These are phyloP conservation scores for Cornus kousa DNA, from an alignment of 148 eudicot genomes.

Conservation along the genomic window DNA sequence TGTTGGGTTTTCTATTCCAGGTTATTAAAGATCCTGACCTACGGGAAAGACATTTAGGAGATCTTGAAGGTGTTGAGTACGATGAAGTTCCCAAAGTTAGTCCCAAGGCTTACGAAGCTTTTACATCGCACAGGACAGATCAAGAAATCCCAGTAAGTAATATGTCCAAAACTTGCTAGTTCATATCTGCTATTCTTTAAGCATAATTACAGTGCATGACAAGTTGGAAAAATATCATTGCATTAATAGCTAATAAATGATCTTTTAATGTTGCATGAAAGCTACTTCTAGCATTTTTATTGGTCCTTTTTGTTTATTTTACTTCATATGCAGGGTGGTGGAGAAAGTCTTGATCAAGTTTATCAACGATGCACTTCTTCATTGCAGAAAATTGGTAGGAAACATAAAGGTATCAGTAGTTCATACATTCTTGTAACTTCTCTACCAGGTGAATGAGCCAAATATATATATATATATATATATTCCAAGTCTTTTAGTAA, in stretches of 20 bases:
- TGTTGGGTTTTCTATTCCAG: slow-evolving; percentile 33
- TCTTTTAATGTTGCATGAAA: neutral
- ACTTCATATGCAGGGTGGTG: slow-evolving; percentile 69
- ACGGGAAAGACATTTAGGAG: slow-evolving; percentile 88
- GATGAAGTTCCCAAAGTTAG: slow-evolving; percentile 47
- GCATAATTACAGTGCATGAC: neutral
- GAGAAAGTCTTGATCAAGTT: slow-evolving; percentile 90
- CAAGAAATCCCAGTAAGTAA: slow-evolving; percentile 68
- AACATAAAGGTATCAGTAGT: slow-evolving; percentile 55
- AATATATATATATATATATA: neutral
- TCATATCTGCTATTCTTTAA: neutral
- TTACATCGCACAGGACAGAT: slow-evolving; percentile 51
- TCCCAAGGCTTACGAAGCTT: slow-evolving; percentile 58
- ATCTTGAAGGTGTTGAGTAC: slow-evolving; percentile 67
- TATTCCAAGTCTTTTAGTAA: neutral
- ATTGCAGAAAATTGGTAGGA: slow-evolving; percentile 59
- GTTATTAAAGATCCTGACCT: slow-evolving; percentile 59
- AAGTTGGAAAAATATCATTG: neutral
- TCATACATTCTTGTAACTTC: neutral
- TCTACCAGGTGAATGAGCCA: neutral
- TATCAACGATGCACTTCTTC: slow-evolving; percentile 66
- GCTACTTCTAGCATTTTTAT: neutral
- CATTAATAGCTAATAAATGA: too few relatives aligned
- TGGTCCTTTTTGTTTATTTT: neutral
- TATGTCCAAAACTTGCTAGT: slow-evolving; percentile 2